These are phyloP conservation scores for Geosiphon pyriformis DNA, from an alignment of 192 early-diverging fungal species.

Conservation along the genomic window DNA sequence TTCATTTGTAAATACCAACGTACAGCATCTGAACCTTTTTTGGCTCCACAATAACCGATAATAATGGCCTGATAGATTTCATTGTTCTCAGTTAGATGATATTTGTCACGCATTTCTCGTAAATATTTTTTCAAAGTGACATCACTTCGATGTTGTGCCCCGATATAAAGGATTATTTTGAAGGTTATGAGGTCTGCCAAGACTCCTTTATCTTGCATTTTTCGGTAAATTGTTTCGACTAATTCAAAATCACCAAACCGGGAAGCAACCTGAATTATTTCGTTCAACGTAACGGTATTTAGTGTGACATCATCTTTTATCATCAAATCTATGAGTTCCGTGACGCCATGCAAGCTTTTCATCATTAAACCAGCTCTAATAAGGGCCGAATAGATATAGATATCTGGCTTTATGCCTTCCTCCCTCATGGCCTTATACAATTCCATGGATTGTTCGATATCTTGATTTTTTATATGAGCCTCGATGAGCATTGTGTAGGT, in stretches of 20 bases:
- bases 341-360: slow-evolving; percentile 11
- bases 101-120: slow-evolving; percentile 5
- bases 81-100: neutral
- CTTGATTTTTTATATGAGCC: slow-evolving; percentile 24
- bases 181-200: neutral
- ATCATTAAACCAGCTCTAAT: neutral
- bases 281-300: slow-evolving; percentile 24
- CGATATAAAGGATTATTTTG: slow-evolving; percentile 8
- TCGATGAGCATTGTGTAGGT: slow-evolving; percentile 38
- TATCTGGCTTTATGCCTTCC: slow-evolving; percentile 25
- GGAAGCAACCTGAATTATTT: slow-evolving; percentile 11
- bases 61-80: slow-evolving; percentile 14
- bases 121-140: slow-evolving; percentile 1
- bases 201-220: neutral
- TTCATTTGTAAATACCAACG: slow-evolving; percentile 11
- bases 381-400: slow-evolving; percentile 21
- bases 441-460: slow-evolving; percentile 27
- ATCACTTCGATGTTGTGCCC: neutral
- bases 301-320: slow-evolving; percentile 6
- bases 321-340: slow-evolving; percentile 28
- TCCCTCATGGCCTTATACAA: slow-evolving; percentile 34
- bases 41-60: neutral
- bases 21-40: neutral
- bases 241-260: neutral
- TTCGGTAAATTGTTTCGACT: neutral